phyloP scores from a whole-genome alignment of 1,284 basidiomycete species.

The Cutaneotrichosporon cutaneum region DNA sequence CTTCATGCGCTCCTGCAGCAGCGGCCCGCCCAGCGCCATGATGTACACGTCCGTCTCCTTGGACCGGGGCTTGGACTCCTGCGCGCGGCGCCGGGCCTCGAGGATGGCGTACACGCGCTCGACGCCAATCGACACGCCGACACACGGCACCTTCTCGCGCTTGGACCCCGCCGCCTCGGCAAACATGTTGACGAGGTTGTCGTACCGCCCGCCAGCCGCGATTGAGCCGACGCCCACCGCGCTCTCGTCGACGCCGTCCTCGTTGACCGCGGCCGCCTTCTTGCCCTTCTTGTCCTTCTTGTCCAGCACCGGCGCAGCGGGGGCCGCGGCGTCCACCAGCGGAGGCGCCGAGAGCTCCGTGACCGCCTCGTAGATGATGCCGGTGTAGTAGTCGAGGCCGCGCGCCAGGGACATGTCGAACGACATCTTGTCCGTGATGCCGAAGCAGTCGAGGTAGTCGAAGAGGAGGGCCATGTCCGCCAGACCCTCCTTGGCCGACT shows the following conservation, averaged over 20 bases:
- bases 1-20: conserved; percentile 80
- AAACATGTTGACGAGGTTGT: conserved; percentile 95
- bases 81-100: conserved; percentile 78
- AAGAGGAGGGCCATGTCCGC: conserved; percentile 90
- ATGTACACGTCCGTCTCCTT: conserved; percentile 96
- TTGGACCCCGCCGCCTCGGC: conserved; percentile 68
- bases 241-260: conserved; percentile 89
- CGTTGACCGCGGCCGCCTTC: conserved; percentile 56
- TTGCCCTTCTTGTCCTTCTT: conserved; percentile 57
- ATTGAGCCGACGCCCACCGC: conserved; percentile 95
- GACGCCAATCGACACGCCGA: conserved; percentile 90
- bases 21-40: conserved; percentile 78
- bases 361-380: conserved; percentile 96
- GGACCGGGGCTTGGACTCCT: conserved; percentile 62
- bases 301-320: conserved; percentile 51
- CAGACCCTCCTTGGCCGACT: conserved; percentile 76
- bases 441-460: conserved; percentile 72
- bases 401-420: conserved; percentile 96
- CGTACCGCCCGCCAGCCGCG: conserved; percentile 94
- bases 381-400: conserved; percentile 97
- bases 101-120: conserved; percentile 94
- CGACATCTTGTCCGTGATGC: conserved; percentile 78
- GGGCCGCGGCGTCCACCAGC: conserved; percentile 60
- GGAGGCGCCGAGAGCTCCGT: conserved; percentile 92
- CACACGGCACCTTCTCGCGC: conserved; percentile 71